phyloP scores from a whole-genome alignment of 805 yeast species.

The Saccharomycopsis vini region DNA sequence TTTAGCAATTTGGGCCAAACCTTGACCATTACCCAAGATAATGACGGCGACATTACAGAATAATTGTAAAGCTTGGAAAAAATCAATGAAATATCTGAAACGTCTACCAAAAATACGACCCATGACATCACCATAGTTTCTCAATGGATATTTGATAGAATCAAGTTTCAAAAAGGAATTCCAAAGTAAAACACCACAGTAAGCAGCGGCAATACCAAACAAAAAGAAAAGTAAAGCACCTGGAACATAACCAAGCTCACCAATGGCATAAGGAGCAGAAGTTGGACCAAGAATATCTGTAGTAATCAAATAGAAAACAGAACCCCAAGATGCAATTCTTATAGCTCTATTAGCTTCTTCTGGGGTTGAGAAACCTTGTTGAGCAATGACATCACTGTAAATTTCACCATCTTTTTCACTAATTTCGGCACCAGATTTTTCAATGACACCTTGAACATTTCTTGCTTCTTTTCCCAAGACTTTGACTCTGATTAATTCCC shows the following conservation, averaged over 20 bases:
- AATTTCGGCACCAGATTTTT: not conserved
- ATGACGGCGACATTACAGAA: conserved; percentile 36
- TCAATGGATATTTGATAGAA: conserved; percentile 35
- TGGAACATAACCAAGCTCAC: conserved; percentile 37
- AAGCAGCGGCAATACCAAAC: conserved; percentile 35
- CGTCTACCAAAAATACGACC: conserved; percentile 31
- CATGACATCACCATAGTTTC: conserved; percentile 35
- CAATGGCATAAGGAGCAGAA: conserved; percentile 37
- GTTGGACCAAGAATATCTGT: conserved; percentile 42
- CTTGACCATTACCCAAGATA: conserved; percentile 34
- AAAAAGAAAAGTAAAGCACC: conserved; percentile 34
- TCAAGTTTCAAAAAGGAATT: conserved; percentile 30
- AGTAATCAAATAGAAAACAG: conserved; percentile 39
- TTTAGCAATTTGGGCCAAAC: conserved; percentile 32
- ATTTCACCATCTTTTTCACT: not conserved
- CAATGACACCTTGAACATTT: not conserved
- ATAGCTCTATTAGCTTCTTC: conserved; percentile 10
- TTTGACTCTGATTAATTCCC: conserved; percentile 1
- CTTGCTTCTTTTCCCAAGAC: conserved; percentile 5
- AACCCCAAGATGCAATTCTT: conserved; percentile 16
- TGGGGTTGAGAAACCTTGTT: not conserved
- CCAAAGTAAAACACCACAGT: conserved; percentile 34
- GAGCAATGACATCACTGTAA: not conserved
- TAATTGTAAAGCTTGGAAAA: conserved; percentile 35
- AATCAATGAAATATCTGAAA: conserved; percentile 28